These are phyloP conservation scores for Monosporascus sp. DNA, from an alignment of 2,329 filamentous ascomycete genomes.

Conservation along the genomic window DNA sequence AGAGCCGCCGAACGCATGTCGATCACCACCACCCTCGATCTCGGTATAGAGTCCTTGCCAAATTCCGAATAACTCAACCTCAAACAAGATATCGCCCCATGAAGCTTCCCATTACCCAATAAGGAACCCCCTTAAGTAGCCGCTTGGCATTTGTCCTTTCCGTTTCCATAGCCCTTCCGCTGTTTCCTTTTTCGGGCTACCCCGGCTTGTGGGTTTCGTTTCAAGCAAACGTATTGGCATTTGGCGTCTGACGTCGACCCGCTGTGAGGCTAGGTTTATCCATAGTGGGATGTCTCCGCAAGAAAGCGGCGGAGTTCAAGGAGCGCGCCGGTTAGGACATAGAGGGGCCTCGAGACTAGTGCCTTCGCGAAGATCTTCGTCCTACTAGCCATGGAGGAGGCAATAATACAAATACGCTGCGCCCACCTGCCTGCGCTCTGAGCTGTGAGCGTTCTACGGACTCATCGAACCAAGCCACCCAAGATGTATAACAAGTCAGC, in stretches of 20 bases:
- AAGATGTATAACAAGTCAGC: conserved; percentile 7
- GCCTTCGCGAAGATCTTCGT: not conserved
- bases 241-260: not conserved
- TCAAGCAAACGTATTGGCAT: not conserved
- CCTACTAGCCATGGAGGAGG: not conserved
- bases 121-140: not conserved
- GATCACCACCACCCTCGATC: not conserved
- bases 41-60: not conserved
- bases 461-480: not conserved
- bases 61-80: not conserved
- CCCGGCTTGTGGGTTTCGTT: not conserved
- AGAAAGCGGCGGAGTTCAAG: not conserved
- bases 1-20: not conserved
- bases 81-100: not conserved
- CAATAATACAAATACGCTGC: not conserved
- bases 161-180: not conserved
- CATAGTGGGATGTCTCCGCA: not conserved
- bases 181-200: not conserved
- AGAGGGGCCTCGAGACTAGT: not conserved
- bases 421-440: not conserved
- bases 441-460: not conserved
- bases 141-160: not conserved
- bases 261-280: not conserved
- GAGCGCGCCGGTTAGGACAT: not conserved
- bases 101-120: not conserved